These are phyloP conservation scores for Debaryomyces sp. DNA, from an alignment of 1,139 yeast species.

Conservation along the genomic window DNA sequence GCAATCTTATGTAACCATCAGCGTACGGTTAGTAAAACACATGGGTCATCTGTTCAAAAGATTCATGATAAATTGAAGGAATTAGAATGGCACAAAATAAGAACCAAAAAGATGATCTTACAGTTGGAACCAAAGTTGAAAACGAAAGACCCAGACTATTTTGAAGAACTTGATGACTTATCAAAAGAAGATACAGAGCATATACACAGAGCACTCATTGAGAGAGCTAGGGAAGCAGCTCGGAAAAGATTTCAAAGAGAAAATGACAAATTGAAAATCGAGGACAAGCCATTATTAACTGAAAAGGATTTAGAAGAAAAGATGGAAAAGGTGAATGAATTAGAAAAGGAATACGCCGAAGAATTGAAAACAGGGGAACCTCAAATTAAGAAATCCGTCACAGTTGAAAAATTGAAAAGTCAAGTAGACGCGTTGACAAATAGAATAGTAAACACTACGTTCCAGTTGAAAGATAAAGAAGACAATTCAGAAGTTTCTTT, in stretches of 20 bases:
- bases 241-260: constrained; percentile 72
- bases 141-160: constrained; percentile 59
- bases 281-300: constrained; percentile 54
- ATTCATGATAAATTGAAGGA: constrained; percentile 78
- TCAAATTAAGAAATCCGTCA: constrained; percentile 51
- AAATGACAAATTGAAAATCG: constrained; percentile 68
- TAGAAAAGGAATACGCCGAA: constrained; percentile 52
- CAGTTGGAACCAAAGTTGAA: constrained; percentile 58
- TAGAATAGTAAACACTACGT: constrained; percentile 66
- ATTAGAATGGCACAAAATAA: constrained; percentile 79
- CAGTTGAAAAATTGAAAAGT: constrained; percentile 73
- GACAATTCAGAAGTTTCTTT: constrained; percentile 93
- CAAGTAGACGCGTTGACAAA: constrained; percentile 75
- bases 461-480: constrained; percentile 87
- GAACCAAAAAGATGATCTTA: constrained; percentile 71
- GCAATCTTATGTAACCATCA: constrained; percentile 98
- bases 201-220: constrained; percentile 58
- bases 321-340: constrained; percentile 59
- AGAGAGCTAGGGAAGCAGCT: constrained; percentile 64
- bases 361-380: constrained; percentile 69
- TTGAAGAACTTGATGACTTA: constrained; percentile 72
- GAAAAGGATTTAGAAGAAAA: constrained; percentile 61
- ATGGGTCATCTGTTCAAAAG: constrained; percentile 77
- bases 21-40: constrained; percentile 85
- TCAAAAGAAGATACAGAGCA: constrained; percentile 62